A percentile compares a stretch with the other conserved stretches of the same genome.
phyloP scores from a whole-genome alignment of 345 rosid genomes.

The Cochlearia excelsa region DNA sequence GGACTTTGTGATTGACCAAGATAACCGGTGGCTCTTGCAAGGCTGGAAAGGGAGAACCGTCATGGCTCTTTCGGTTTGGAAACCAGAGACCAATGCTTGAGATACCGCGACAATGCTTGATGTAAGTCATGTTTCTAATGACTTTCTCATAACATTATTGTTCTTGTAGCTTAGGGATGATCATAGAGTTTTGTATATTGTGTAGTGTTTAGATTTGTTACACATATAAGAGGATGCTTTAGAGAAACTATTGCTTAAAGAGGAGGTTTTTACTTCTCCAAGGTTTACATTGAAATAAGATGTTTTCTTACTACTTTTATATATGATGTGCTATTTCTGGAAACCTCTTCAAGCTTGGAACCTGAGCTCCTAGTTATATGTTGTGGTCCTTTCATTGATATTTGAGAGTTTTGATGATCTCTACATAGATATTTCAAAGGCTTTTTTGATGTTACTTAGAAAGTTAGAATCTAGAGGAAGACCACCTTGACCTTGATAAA shows the following conservation, averaged over 20 bases:
- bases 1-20: slow-evolving; percentile 76
- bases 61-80: slow-evolving; percentile 80
- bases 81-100: slow-evolving; percentile 44
- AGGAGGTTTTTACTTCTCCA: slow-evolving; percentile 27
- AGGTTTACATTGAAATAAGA: slow-evolving; percentile 32
- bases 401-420: slow-evolving; percentile 13
- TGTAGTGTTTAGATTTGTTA: slow-evolving; percentile 27
- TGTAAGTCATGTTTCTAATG: slow-evolving; percentile 13
- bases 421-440: too few relatives aligned
- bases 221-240: slow-evolving; percentile 26
- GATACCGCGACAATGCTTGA: not conserved
- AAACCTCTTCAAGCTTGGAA: slow-evolving; percentile 29
- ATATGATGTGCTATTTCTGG: not conserved
- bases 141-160: slow-evolving; percentile 20
- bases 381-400: slow-evolving; percentile 28
- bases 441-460: too few relatives aligned
- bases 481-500: too few relatives aligned
- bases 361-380: slow-evolving; percentile 28
- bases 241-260: slow-evolving; percentile 8
- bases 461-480: too few relatives aligned
- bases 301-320: slow-evolving; percentile 10
- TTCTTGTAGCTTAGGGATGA: slow-evolving; percentile 33
- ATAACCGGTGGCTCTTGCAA: slow-evolving; percentile 70
- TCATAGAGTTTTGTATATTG: slow-evolving; percentile 30
- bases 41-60: slow-evolving; percentile 95